Base-by-base conservation (phyloP, 208 protist species). In the Novymonas esmeraldas region DNA sequence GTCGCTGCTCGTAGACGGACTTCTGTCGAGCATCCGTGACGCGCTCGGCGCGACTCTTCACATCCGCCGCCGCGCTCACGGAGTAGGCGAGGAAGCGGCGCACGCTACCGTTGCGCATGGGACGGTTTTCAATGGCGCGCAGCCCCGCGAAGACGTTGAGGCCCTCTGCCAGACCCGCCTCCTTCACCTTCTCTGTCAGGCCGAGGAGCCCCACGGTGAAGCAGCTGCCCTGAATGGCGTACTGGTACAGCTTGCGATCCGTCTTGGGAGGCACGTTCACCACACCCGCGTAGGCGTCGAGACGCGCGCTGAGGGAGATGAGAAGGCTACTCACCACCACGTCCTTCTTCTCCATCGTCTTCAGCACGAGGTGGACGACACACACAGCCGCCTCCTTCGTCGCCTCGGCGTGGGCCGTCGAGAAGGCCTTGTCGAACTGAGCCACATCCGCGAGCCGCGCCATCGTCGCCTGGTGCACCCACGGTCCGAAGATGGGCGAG, bases 401-500 rank as follows among this genome's bases (percentile, higher is more conserved):
- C 22, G 71, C 63, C 44, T 74, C 67, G 10, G 52, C 31, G 42
- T 45, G 18, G 31, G 74, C 84, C 5, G 50, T 31, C 13, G 39
- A 52, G 28, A 87, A 62, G 39, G 58, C 42, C 24, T 5, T 14
- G 54, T 81, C 68, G 18, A 87, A 71, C 22, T 33, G 31, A 2
- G 44, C 46, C 28, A 59, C 42, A 18, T 60, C 69, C n/a, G 31
- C 54, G 4, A 83, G 16, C 13, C 22, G 69, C 54, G 61, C 34
- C 60, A 87, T 65, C 56, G 61, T 70, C 26, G 76, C 61, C 33
- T 52, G 69, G 56, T 70, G 24, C 14, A 82, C 56, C 48, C 57
- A 77, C 5, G 84, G 84, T 13, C 84, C 84, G 52, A 87, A 87
- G n/a, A 87, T 67, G 13, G 79, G 84, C 26, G 84, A 90, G 44